Evolutionary conservation across 352 stramenopile species (phyloP).

Genomic region (Phytophthora hibernalis): DNA sequence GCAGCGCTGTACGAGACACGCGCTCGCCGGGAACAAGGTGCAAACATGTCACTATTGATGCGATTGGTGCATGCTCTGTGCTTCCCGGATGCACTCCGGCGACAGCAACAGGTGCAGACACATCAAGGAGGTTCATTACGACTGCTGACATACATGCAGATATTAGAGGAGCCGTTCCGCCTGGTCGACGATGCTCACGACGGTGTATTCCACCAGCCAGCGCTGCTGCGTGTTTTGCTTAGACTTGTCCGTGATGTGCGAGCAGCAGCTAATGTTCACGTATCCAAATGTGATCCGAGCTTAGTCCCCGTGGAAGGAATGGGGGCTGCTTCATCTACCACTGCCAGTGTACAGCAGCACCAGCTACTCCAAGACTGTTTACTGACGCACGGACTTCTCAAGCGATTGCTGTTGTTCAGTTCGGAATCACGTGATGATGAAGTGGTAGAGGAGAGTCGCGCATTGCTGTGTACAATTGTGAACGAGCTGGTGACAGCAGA

Average conservation of each 20-base stretch:
- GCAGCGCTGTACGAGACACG: conserved; percentile 43
- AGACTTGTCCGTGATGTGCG: conserved; percentile 49
- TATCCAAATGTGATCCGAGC: conserved; percentile 50
- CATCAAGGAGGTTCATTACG: conserved; percentile 20
- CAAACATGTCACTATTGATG: conserved; percentile 40
- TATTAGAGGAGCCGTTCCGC: conserved; percentile 64
- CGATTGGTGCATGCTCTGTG: conserved; percentile 55
- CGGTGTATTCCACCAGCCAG: conserved; percentile 43
- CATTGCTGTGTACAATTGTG: conserved; percentile 37
- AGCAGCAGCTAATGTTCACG: conserved; percentile 49
- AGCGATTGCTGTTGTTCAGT: conserved; percentile 31
- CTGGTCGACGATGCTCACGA: conserved; percentile 54
- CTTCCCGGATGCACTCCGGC: conserved; percentile 50
- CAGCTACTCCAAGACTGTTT: conserved; percentile 67
- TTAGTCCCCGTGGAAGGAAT: conserved; percentile 37
- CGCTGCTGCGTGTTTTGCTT: conserved; percentile 52
- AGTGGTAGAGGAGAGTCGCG: conserved; percentile 28
- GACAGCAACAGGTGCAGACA: conserved; percentile 40
- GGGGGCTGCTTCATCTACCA: conserved; percentile 17
- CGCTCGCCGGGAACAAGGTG: conserved; percentile 35
- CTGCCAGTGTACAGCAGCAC: conserved; percentile 54
- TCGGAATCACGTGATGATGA: conserved; percentile 24
- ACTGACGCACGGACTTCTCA: conserved; percentile 55
- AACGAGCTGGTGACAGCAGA: conserved; percentile 52
- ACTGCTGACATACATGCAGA: conserved; percentile 52